Evolutionary conservation across 257 asterid species (phyloP).

Genomic region (Buddleja alternifolia): DNA sequence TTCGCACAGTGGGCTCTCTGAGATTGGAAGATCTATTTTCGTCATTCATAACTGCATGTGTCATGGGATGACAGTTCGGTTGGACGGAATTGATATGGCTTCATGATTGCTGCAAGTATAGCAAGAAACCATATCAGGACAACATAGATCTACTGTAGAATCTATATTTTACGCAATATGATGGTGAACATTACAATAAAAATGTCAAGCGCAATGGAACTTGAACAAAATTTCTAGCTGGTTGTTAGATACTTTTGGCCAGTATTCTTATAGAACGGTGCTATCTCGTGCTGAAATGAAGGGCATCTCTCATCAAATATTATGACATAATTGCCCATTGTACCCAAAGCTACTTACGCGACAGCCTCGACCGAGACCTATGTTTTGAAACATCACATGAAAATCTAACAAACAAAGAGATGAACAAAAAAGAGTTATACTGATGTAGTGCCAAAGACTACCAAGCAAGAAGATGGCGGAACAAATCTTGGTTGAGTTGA

Average conservation of each 20-base stretch:
- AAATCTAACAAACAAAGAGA: no score
- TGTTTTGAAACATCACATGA: no score
- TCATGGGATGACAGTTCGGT: constrained; percentile 36
- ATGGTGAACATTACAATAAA: neutral
- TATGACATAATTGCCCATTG: neutral
- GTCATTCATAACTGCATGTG: constrained; percentile 54
- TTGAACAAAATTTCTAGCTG: neutral
- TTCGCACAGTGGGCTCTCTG: constrained; percentile 48
- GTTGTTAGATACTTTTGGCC: neutral
- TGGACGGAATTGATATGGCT: constrained; percentile 35
- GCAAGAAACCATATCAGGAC: constrained; percentile 29
- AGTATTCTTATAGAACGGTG: neutral
- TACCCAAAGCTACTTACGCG: no score
- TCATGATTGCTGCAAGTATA: constrained; percentile 51
- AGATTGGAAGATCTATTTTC: constrained; percentile 55
- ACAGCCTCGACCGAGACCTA: no score
- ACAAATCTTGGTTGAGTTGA: no score
- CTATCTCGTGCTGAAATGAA: neutral
- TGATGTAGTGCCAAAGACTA: no score
- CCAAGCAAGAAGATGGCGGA: no score
- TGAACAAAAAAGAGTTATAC: no score
- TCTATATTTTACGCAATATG: constrained; percentile 18
- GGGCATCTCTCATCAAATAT: neutral
- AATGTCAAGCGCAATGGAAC: constrained; percentile 2
- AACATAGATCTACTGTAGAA: constrained; percentile 4